Evolutionary conservation across 331 rosid genomes (phyloP).

Genomic region (Telfairia occidentalis): DNA sequence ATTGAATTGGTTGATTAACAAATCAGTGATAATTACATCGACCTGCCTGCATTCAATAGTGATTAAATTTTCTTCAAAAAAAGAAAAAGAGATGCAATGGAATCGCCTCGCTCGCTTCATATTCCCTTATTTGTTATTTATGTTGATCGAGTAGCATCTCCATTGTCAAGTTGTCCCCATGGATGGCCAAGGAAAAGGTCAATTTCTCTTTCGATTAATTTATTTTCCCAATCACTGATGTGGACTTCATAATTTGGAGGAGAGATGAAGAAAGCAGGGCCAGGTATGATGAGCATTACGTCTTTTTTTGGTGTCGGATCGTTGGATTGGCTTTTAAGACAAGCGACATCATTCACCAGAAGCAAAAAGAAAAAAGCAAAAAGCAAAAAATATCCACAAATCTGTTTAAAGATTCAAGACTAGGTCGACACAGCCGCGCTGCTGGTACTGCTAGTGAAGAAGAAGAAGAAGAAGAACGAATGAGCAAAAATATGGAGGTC

Average conservation of each 20-base stretch:
- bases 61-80: too few relatives aligned
- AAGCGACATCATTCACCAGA: slow-evolving; percentile 33
- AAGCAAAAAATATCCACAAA: not conserved
- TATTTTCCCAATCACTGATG: not conserved
- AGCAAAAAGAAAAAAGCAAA: not conserved
- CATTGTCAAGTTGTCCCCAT: not conserved
- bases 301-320: slow-evolving; percentile 17
- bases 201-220: not conserved
- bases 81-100: slow-evolving; percentile 2
- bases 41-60: slow-evolving; percentile 12
- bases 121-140: not conserved
- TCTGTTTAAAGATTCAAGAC: not conserved
- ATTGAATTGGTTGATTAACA: not conserved
- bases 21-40: not conserved
- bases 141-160: not conserved
- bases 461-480: too few relatives aligned
- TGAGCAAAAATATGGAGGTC: not conserved
- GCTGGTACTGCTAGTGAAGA: not conserved
- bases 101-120: not conserved
- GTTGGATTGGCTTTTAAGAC: slow-evolving; percentile 53
- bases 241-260: not conserved
- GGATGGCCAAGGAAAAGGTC: not conserved
- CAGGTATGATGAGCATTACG: slow-evolving; percentile 10
- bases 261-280: slow-evolving; percentile 20
- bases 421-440: not conserved